Evolutionary conservation across 2,329 filamentous ascomycete genomes (phyloP).

Genomic region (Pseudogymnoascus sp.): DNA sequence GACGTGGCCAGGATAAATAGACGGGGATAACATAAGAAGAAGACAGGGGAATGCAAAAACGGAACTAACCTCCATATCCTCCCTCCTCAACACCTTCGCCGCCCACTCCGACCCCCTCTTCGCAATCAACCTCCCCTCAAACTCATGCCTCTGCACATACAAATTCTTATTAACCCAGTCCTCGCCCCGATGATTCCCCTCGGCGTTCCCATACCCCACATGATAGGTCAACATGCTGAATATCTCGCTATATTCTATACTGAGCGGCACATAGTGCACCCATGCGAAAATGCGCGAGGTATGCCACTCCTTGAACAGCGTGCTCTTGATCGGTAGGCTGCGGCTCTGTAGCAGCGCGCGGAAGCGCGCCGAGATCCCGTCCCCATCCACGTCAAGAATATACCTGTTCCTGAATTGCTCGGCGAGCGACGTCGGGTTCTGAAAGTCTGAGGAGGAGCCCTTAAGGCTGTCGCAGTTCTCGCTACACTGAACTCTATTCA

Average conservation of each 20-base stretch:
- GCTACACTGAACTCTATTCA: conserved; percentile 38
- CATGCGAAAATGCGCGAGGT: conserved; percentile 64
- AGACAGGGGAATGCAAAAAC: neutral
- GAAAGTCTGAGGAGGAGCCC: conserved; percentile 36
- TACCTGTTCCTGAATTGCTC: conserved; percentile 56
- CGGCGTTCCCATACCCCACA: conserved; percentile 45
- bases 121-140: conserved; percentile 57
- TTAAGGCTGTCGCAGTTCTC: conserved; percentile 34
- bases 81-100: conserved; percentile 57
- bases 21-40: neutral
- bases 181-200: conserved; percentile 40
- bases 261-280: conserved; percentile 76
- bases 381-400: conserved; percentile 69
- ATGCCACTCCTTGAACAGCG: conserved; percentile 74
- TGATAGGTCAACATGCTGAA: conserved; percentile 70
- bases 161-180: conserved; percentile 33
- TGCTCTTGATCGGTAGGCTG: conserved; percentile 66
- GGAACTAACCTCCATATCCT: conserved; percentile 62
- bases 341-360: conserved; percentile 61
- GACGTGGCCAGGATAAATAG: neutral
- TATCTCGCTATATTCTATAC: conserved; percentile 62
- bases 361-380: conserved; percentile 61
- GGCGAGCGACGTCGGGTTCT: conserved; percentile 45
- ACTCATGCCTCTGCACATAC: conserved; percentile 34
- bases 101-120: conserved; percentile 62